Evolutionary conservation across 352 stramenopile species (phyloP).

Genomic region (Achlya hypogyna): DNA sequence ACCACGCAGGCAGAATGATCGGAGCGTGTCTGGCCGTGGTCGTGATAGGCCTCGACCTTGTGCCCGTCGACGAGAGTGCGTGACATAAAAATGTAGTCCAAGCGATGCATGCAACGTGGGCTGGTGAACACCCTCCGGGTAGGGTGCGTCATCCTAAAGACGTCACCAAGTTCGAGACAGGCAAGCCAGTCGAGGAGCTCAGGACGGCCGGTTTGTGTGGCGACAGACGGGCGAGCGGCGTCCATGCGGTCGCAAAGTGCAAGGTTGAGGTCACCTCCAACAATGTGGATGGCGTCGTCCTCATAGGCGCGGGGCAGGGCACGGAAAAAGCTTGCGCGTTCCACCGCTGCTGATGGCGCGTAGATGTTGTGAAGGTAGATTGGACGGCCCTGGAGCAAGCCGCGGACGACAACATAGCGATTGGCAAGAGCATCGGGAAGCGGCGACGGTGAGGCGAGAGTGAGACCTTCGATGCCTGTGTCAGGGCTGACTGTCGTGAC

Average conservation of each 20-base stretch:
- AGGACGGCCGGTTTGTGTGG: background rate
- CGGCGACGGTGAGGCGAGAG: background rate
- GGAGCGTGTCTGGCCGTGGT: background rate
- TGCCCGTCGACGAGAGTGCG: background rate
- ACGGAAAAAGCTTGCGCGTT: background rate
- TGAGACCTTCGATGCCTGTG: background rate
- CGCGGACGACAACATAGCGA: background rate
- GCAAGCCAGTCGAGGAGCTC: background rate
- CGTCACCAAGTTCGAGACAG: background rate
- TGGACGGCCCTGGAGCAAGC: background rate
- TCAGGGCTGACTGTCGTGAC: background rate
- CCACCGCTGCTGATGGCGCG: background rate
- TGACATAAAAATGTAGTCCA: background rate
- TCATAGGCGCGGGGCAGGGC: background rate
- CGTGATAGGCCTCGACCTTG: background rate
- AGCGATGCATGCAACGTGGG: background rate
- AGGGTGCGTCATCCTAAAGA: background rate
- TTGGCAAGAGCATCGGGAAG: background rate
- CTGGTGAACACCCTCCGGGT: background rate
- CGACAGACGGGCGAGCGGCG: background rate
- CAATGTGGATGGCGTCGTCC: background rate
- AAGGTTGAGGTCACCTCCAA: constrained; percentile 1
- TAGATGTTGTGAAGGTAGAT: background rate
- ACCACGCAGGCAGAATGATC: background rate
- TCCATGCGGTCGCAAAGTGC: background rate